Evolutionary conservation across 1,139 yeast species (phyloP).

Genomic region (Eremothecium coryli): DNA sequence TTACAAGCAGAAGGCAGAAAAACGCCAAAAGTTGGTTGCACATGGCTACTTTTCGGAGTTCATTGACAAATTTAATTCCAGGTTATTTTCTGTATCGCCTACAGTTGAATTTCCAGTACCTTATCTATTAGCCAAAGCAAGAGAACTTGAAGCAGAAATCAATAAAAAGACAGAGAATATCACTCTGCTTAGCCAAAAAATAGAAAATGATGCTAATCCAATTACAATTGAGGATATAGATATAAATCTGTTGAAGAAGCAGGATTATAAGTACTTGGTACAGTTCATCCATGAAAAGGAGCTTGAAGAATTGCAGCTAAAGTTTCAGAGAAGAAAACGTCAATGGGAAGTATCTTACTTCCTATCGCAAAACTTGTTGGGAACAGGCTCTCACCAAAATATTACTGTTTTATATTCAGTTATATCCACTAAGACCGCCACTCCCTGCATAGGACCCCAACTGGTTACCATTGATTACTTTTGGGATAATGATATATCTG

Average conservation of each 20-base stretch:
- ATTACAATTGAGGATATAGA: conserved; percentile 15
- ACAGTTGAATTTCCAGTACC: conserved; percentile 64
- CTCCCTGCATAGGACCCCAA: conserved; percentile 91
- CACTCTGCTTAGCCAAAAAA: conserved; percentile 23
- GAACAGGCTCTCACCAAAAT: conserved; percentile 67
- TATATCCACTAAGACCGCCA: conserved; percentile 74
- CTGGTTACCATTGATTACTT: conserved; percentile 75
- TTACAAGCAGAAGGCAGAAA: conserved; percentile 20
- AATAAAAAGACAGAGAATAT: conserved; percentile 31
- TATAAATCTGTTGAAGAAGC: conserved; percentile 23
- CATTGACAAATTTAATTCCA: conserved; percentile 40
- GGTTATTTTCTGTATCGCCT: conserved; percentile 66
- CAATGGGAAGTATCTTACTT: conserved; percentile 58
- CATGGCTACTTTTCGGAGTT: conserved; percentile 39
- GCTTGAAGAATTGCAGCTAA: conserved; percentile 31
- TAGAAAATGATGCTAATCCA: conserved; percentile 14
- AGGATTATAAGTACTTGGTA: conserved; percentile 27
- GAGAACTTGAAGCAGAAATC: conserved; percentile 44
- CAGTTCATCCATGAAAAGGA: conserved; percentile 32
- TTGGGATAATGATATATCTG: conserved; percentile 81
- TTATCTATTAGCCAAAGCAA: conserved; percentile 44
- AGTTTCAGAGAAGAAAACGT: conserved; percentile 35
- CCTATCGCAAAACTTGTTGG: conserved; percentile 43
- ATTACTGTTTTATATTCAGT: conserved; percentile 71
- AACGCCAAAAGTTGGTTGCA: conserved; percentile 9